A percentile compares a stretch with the other conserved stretches of the same genome.
Conservation (phyloP, 352 stramenopile species). For the Phytophthora sp. region DNA sequence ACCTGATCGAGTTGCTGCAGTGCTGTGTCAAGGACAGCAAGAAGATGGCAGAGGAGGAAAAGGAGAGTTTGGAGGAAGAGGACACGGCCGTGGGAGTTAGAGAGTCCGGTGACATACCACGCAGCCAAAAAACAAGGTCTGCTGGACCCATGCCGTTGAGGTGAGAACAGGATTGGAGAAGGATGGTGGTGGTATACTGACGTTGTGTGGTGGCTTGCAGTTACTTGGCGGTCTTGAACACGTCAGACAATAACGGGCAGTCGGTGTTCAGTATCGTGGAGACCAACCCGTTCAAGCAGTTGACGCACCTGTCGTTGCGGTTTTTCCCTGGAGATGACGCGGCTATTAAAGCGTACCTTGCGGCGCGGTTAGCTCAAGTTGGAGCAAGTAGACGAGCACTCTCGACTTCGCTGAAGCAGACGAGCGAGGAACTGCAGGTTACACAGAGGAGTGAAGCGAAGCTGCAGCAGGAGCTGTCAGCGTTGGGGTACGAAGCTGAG, state of each 20-base stretch:
- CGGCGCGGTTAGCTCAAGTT: constrained; percentile 85
- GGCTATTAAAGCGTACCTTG: constrained; percentile 92
- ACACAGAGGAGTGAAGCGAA: constrained; percentile 49
- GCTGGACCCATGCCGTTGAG: constrained; percentile 78
- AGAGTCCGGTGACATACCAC: not conserved
- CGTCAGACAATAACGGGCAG: constrained; percentile 58
- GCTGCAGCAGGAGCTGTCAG: constrained; percentile 61
- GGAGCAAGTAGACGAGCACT: constrained; percentile 56
- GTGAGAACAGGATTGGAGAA: constrained; percentile 4
- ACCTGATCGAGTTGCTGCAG: constrained; percentile 93
- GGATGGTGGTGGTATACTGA: not conserved
- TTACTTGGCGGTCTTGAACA: constrained; percentile 87
- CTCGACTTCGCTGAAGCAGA: constrained; percentile 48
- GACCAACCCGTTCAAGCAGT: constrained; percentile 95
- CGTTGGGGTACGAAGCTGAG: constrained; percentile 58
- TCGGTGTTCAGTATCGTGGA: constrained; percentile 94
- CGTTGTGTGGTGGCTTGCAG: constrained; percentile 29
- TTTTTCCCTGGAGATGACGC: constrained; percentile 89
- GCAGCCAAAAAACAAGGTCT: constrained; percentile 48
- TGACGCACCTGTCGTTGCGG: constrained; percentile 92
- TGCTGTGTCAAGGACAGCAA: constrained; percentile 86
- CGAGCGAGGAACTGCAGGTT: constrained; percentile 43
- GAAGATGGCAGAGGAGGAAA: constrained; percentile 28
- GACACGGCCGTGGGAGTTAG: not conserved
- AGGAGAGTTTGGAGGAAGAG: constrained; percentile 13